Percentiles rank a stretch among this genome's conserved stretches.
Evolutionary conservation across 352 stramenopile species (phyloP).

Genomic region (Thalassiosira sp.): DNA sequence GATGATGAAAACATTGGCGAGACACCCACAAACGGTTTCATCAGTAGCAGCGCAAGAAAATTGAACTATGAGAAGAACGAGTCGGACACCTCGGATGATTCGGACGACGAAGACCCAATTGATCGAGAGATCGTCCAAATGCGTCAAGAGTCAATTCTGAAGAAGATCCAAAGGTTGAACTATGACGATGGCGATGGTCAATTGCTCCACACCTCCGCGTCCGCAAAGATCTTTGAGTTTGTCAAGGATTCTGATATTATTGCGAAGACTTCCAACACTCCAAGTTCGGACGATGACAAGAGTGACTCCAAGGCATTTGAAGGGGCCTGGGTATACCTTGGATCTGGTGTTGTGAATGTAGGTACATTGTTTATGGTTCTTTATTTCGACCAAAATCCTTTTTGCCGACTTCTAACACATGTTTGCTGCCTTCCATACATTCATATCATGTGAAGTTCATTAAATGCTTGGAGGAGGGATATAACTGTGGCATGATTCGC

Average conservation of each 20-base stretch:
- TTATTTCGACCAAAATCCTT: neutral
- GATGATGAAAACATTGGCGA: constrained; percentile 11
- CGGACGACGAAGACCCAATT: constrained; percentile 3
- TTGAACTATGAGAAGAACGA: constrained; percentile 13
- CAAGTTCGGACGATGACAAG: neutral
- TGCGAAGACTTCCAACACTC: neutral
- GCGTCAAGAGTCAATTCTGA: constrained; percentile 2
- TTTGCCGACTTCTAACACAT: neutral
- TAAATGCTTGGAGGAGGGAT: constrained; percentile 24
- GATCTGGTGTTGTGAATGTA: constrained; percentile 15
- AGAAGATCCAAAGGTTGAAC: constrained; percentile 20
- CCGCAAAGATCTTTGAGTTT: constrained; percentile 25
- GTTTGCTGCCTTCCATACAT: neutral
- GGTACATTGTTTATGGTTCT: neutral
- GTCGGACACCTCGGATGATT: constrained; percentile 3
- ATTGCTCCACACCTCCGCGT: constrained; percentile 4
- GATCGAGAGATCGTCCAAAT: constrained; percentile 5
- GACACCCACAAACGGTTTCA: neutral
- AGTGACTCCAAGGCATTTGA: neutral
- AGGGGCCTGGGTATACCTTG: constrained; percentile 18
- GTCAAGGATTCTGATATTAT: constrained; percentile 14
- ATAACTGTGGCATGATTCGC: constrained; percentile 34
- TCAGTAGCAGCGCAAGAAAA: neutral
- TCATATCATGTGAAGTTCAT: constrained; percentile 8
- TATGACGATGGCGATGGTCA: constrained; percentile 18